Conservation (phyloP, 2,329 filamentous ascomycete genomes). For the Ramularia endophylla region DNA sequence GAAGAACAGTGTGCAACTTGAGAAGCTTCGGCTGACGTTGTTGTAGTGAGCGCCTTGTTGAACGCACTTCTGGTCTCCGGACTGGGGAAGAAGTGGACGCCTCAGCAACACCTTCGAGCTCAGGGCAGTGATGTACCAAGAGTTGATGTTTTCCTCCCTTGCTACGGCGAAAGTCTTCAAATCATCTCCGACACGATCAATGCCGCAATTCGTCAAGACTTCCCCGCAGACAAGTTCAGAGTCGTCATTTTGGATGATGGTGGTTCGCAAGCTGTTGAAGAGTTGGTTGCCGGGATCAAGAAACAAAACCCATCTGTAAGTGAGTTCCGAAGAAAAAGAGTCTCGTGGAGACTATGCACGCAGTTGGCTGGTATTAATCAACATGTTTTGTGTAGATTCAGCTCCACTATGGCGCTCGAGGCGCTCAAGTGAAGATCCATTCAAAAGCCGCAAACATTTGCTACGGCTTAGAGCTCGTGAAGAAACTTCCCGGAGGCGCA, state of each 20-base stretch:
- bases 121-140: conserved; percentile 10
- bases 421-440: conserved; percentile 14
- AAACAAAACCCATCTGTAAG: conserved; percentile 3
- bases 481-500: conserved; percentile 16
- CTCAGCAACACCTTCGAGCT: conserved; percentile 10
- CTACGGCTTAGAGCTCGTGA: conserved; percentile 16
- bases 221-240: conserved; percentile 11
- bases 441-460: conserved; percentile 16
- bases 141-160: conserved; percentile 14
- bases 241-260: conserved; percentile 16
- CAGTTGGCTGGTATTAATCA: no score
- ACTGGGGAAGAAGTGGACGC: conserved; percentile 14
- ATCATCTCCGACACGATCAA: conserved; percentile 16
- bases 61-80: conserved; percentile 9
- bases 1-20: no score
- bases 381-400: not conserved
- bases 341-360: no score
- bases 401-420: conserved; percentile 11
- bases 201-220: conserved; percentile 14
- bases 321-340: no score
- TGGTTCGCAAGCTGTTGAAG: conserved; percentile 6
- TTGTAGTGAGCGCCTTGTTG: conserved; percentile 10
- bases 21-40: not conserved
- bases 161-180: conserved; percentile 15
- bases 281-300: conserved; percentile 6